phyloP scores from a whole-genome alignment of 768 basidiomycete species.

The Russula ochroleuca region DNA sequence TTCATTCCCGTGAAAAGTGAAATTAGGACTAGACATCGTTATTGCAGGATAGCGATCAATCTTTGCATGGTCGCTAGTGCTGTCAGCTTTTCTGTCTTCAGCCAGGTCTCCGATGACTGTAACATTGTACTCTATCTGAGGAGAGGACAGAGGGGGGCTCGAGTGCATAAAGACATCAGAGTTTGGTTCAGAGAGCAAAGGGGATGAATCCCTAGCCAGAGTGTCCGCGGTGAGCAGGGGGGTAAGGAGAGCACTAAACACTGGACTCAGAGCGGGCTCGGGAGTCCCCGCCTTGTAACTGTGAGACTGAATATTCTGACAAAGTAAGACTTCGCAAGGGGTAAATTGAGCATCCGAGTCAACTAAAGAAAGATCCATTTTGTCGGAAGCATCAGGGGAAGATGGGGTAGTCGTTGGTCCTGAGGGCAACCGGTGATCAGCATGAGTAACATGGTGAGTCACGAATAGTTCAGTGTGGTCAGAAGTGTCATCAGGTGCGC shows the following conservation, averaged over 20 bases:
- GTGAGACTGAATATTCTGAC: neutral
- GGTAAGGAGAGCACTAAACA: neutral
- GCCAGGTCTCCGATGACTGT: neutral
- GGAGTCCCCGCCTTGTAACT: neutral
- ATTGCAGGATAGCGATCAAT: neutral
- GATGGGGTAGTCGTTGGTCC: neutral
- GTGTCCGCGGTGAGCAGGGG: neutral
- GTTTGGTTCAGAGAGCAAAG: neutral
- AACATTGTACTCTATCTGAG: conserved; percentile 3
- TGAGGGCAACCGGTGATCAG: neutral
- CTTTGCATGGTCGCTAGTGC: neutral
- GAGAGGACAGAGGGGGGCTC: conserved; percentile 16
- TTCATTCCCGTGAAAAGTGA: neutral
- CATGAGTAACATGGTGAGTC: neutral
- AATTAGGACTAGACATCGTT: conserved; percentile 18
- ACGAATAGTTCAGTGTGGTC: neutral
- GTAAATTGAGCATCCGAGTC: neutral
- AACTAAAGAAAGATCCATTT: neutral
- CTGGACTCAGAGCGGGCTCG: neutral
- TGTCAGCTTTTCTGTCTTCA: neutral
- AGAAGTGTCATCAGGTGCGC: neutral
- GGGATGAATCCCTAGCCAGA: neutral
- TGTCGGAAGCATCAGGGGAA: neutral
- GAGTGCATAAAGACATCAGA: neutral
- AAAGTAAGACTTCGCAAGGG: neutral